Conservation (phyloP, 495 filamentous ascomycete species). For the Stereocaulon alpinum region DNA sequence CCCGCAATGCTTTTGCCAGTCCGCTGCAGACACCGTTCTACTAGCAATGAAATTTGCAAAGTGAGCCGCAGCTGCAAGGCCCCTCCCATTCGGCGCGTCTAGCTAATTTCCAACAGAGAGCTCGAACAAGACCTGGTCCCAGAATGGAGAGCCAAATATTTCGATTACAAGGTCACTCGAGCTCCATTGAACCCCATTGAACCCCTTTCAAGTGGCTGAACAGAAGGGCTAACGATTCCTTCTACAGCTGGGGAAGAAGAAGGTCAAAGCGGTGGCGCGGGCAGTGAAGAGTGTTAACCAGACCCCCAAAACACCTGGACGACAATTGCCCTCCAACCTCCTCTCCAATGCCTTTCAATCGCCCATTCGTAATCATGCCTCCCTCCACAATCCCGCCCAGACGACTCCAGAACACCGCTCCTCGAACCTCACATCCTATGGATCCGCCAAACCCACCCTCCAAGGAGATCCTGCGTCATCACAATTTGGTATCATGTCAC, state of each 20-base stretch:
- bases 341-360: constrained; percentile 18
- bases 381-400: constrained; percentile 7
- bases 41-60: constrained; percentile 53
- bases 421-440: constrained; percentile 6
- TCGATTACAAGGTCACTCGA: constrained; percentile 68
- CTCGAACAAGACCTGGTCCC: constrained; percentile 79
- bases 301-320: constrained; percentile 43
- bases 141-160: constrained; percentile 87
- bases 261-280: constrained; percentile 67
- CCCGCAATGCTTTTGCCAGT: constrained; percentile 19
- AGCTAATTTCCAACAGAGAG: constrained; percentile 43
- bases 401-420: constrained; percentile 8
- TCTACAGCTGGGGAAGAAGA: constrained; percentile 66
- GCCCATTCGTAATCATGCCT: constrained; percentile 15
- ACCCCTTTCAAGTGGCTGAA: neutral
- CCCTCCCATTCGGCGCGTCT: constrained; percentile 7
- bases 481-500: constrained; percentile 20
- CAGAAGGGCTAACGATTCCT: neutral
- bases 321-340: constrained; percentile 22
- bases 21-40: constrained; percentile 1
- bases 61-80: constrained; percentile 28
- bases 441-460: constrained; percentile 8
- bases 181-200: neutral
- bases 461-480: constrained; percentile 10
- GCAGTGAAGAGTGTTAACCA: constrained; percentile 53